Conservation (phyloP, 108 stramenopile genomes). For the Chaetoceros muelleri region DNA sequence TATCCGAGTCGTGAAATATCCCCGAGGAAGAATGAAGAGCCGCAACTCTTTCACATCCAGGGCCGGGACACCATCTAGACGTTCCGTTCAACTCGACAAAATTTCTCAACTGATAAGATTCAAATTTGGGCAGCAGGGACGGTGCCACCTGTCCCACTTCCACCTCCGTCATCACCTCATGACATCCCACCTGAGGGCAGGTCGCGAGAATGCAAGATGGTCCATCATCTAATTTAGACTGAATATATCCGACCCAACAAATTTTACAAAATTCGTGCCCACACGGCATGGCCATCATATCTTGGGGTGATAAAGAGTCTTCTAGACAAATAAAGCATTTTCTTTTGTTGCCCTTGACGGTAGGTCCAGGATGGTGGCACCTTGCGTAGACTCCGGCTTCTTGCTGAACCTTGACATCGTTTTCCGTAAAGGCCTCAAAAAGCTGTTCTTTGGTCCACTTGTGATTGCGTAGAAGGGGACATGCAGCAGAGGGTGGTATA, state of each 20-base stretch:
- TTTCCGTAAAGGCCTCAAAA: conserved; percentile 67
- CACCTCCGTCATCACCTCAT: conserved; percentile 74
- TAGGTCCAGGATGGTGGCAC: conserved; percentile 10
- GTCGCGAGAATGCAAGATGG: conserved; percentile 68
- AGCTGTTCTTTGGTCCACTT: conserved; percentile 91
- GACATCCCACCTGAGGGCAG: conserved; percentile 88
- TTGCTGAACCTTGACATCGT: conserved; percentile 51
- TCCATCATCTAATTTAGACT: conserved; percentile 43
- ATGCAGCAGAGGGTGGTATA: conserved; percentile 63
- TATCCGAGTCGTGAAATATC: conserved; percentile 42
- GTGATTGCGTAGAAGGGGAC: conserved; percentile 77
- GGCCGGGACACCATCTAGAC: conserved; percentile 96
- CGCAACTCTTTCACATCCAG: conserved; percentile 87
- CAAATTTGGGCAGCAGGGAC: conserved; percentile 48
- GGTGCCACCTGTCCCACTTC: conserved; percentile 53
- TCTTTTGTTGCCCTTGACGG: conserved; percentile 1
- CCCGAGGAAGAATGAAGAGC: conserved; percentile 48
- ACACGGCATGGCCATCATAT: conserved; percentile 85
- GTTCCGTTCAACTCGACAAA: conserved; percentile 90
- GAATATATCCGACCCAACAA: conserved; percentile 88
- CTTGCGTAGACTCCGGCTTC: conserved; percentile 64
- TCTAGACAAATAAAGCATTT: conserved; percentile 86
- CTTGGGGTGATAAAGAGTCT: conserved; percentile 32
- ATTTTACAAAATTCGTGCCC: conserved; percentile 90
- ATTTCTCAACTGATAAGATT: conserved; percentile 70